These are phyloP conservation scores for Yarrowia hollandica DNA, from an alignment of 805 yeast species.

Conservation along the genomic window DNA sequence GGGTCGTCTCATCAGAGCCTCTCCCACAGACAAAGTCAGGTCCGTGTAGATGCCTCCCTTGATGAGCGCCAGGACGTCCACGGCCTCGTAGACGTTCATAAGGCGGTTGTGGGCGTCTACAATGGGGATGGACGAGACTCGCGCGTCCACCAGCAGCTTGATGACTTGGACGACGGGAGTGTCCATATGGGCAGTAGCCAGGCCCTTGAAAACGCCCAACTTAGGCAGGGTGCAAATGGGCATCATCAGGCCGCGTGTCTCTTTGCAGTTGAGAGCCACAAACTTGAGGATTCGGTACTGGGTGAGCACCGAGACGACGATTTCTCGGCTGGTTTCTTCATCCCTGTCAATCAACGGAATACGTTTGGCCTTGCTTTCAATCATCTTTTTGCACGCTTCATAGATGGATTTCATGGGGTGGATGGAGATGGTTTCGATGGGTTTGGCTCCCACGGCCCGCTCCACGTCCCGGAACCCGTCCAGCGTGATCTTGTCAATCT, in stretches of 20 bases:
- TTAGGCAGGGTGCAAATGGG: conserved; percentile 69
- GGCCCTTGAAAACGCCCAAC: conserved; percentile 51
- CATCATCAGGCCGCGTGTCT: conserved; percentile 75
- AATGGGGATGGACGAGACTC: conserved; percentile 92
- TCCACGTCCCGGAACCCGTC: conserved; percentile 87
- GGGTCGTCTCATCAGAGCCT: conserved; percentile 87
- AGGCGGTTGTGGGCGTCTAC: conserved; percentile 71
- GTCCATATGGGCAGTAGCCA: conserved; percentile 82
- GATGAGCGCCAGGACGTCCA: conserved; percentile 86
- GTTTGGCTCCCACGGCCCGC: conserved; percentile 79
- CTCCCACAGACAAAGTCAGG: conserved; percentile 87
- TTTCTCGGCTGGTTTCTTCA: conserved; percentile 87
- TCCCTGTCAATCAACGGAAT: conserved; percentile 94
- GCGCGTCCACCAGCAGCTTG: conserved; percentile 68
- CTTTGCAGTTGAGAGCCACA: conserved; percentile 94
- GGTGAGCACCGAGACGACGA: conserved; percentile 91
- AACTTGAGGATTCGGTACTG: conserved; percentile 95
- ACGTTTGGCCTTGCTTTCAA: conserved; percentile 83
- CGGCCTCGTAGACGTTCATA: conserved; percentile 92
- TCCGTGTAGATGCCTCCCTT: conserved; percentile 95
- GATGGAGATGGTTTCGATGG: conserved; percentile 80
- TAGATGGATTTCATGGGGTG: conserved; percentile 88
- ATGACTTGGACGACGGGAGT: conserved; percentile 95
- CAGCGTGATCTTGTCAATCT: conserved; percentile 80
- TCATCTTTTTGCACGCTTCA: conserved; percentile 92